Base-by-base conservation (phyloP, 345 rosid genomes). In the Eutrema yunnanense region DNA sequence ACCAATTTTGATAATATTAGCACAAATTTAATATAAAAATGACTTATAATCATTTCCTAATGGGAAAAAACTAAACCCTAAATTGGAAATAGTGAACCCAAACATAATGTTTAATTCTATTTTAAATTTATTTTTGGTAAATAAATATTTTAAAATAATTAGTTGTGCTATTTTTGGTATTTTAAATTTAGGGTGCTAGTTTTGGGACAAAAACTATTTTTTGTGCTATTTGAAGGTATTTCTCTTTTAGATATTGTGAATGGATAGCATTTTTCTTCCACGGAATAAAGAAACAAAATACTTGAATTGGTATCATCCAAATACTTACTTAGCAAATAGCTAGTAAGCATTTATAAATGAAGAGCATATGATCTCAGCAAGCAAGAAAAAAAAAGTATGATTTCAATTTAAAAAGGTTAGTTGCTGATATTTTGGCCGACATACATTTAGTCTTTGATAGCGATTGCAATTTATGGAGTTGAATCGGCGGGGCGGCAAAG, bases 371-470 rank as follows among this genome's bases (percentile, higher is more conserved):
- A 55, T 34, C n/a, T 65, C 29, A 53, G 32, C 59, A 43, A 29
- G 9, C 58, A 30, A 4, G 16, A 16, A 29, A 16, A 8, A 46
- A 9, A 1, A 33, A 1, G 62, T 16, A 42, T 27, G 53, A 44
- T 44, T 26, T 55, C 5, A 32, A 32, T 4, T 73, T 9, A 14
- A 22, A 22, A 22, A 22, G 26, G 26, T 22, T 55, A 55, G 65
- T 46, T 73, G 47, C 49, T 14, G 14, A 42, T 42, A 29, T 38
- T 36, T 43, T 63, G 50, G 65, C 57, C 56, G 57, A 60, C 74
- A 60, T 4, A 50, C 73, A 58, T 3, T 62, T 46, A 26, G 48
- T 65, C 56, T 16, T 49, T 38, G 19, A 52, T 16, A 22, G 16
- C 30, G 47, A 53, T 44, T 43, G 55, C 47, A 62, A 62, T 30